Base-by-base conservation (phyloP, 2,329 filamentous ascomycete genomes). In the Helicocarpus griseus region DNA sequence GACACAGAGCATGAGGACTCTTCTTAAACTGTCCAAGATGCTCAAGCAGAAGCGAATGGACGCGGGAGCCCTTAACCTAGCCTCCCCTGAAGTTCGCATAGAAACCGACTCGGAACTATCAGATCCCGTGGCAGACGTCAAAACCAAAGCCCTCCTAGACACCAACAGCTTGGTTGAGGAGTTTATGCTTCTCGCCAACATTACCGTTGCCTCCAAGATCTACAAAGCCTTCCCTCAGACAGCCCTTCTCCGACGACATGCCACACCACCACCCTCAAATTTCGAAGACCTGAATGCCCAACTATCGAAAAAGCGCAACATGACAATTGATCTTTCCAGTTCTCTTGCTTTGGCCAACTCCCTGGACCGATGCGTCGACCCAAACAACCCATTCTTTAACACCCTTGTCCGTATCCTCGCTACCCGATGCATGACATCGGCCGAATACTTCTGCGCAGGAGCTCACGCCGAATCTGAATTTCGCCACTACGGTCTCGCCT, bases 151-250 rank as follows among this genome's bases (percentile, higher is more conserved):
- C 61, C 82, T 90, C 48, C 82, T 98, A 35, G 90, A 93, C 63
- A 98, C 93, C 49, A 98, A 97, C 74, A 96, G 91, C 21, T 80
- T 98, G 4, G 94, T 98, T 26, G 93, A 98, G 66, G 93, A 98
- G 67, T 97, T 98, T 77, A 98, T 98, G 93, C 77, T 98, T 64
- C 86, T 97, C 67, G 94, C 93, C 76, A 98, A 98, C 72, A 89
- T 89, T 63, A 91, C 86, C 60, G 94, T 98, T 28, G 93, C 91
- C 5, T 80, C 83, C 58, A 91, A 89, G 68, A 94, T 95, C 64
- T 89, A 95, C 72, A 80, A 87, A 46, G 83, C 89, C 2, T 97
- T 96, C 70, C 91, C 93, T 0, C 91, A 98, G 69, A 97, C 90
- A 0, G 93, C 93, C 46, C 83, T 98, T 61, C 81, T 98, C 14